Conservation (phyloP, 495 filamentous ascomycete species). For the Hyphodiscus hymeniophilus region DNA sequence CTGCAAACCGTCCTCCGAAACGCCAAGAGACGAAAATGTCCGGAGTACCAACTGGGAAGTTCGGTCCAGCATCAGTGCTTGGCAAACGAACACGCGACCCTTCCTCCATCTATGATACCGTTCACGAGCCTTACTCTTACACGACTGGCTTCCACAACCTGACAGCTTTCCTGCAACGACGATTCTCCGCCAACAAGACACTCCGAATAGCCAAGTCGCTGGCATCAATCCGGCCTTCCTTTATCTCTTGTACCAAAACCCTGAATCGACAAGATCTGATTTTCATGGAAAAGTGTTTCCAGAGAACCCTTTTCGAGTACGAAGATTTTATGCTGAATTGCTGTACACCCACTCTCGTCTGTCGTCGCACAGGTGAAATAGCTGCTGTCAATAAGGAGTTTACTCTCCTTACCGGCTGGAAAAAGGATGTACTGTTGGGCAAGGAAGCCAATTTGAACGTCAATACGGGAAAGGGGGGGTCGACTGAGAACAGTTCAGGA, state of each 20-base stretch:
- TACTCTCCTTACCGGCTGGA: conserved; percentile 88
- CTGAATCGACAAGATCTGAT: conserved; percentile 81
- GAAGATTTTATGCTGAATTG: conserved; percentile 83
- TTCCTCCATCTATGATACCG: conserved; percentile 76
- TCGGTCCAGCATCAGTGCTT: conserved; percentile 16
- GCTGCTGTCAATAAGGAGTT: conserved; percentile 93
- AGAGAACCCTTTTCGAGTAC: conserved; percentile 84
- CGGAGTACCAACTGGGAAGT: conserved; percentile 3
- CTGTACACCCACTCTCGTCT: conserved; percentile 85
- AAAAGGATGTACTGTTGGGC: conserved; percentile 80
- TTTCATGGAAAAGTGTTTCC: conserved; percentile 96
- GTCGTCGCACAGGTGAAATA: conserved; percentile 85
- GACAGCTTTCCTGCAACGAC: conserved; percentile 68
- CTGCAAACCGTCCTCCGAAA: conserved; percentile 15
- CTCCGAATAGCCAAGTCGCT: conserved; percentile 78
- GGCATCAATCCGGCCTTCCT: conserved; percentile 81
- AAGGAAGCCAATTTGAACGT: conserved; percentile 84
- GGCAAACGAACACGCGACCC: conserved; percentile 54
- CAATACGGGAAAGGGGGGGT: conserved; percentile 51
- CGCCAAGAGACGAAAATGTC: conserved; percentile 15
- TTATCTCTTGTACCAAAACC: conserved; percentile 79
- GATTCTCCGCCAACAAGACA: conserved; percentile 61
- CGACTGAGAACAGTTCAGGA: conserved; percentile 28
- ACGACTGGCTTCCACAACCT: conserved; percentile 83
- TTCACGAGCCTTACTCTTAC: conserved; percentile 86